Conservation (phyloP, 2,329 filamentous ascomycete genomes). For the Huntiella abstrusa region DNA sequence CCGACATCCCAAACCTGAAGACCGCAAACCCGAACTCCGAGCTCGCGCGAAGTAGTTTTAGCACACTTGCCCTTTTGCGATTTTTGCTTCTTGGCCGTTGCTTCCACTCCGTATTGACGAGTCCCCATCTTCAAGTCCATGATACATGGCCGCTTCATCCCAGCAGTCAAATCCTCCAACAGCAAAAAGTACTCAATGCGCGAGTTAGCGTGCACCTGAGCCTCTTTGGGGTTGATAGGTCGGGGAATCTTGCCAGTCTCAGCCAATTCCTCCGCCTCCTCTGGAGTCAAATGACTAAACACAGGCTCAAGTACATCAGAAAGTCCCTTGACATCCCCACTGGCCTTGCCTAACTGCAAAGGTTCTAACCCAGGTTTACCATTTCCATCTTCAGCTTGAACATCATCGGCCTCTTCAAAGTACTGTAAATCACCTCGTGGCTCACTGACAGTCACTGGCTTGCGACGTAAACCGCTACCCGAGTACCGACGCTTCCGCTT, state of each 20-base stretch:
- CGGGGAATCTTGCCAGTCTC: slow-evolving; percentile 26
- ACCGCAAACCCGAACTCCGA: slow-evolving; percentile 86
- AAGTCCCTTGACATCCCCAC: not conserved
- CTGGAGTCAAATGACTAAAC: slow-evolving; percentile 10
- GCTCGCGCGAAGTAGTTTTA: slow-evolving; percentile 72
- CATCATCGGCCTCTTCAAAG: slow-evolving; percentile 75
- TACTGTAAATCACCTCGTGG: slow-evolving; percentile 68
- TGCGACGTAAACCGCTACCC: slow-evolving; percentile 60
- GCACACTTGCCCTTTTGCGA: slow-evolving; percentile 89
- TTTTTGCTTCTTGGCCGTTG: slow-evolving; percentile 74
- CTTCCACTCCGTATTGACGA: slow-evolving; percentile 86
- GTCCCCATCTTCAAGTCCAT: slow-evolving; percentile 98
- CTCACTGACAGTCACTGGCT: slow-evolving; percentile 52
- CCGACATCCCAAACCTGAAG: slow-evolving; percentile 90
- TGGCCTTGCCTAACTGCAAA: not conserved
- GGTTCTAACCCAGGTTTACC: not conserved
- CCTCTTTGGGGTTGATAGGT: slow-evolving; percentile 61
- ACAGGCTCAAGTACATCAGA: not conserved
- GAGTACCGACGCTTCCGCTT: slow-evolving; percentile 60
- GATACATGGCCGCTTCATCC: slow-evolving; percentile 92
- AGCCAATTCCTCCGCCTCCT: slow-evolving; percentile 8
- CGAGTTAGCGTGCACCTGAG: slow-evolving; percentile 40
- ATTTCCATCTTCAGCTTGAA: slow-evolving; percentile 35
- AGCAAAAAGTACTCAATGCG: slow-evolving; percentile 86
- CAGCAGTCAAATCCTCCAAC: slow-evolving; percentile 83